Conservation (phyloP, 768 basidiomycete species). For the Arthromyces matolae region DNA sequence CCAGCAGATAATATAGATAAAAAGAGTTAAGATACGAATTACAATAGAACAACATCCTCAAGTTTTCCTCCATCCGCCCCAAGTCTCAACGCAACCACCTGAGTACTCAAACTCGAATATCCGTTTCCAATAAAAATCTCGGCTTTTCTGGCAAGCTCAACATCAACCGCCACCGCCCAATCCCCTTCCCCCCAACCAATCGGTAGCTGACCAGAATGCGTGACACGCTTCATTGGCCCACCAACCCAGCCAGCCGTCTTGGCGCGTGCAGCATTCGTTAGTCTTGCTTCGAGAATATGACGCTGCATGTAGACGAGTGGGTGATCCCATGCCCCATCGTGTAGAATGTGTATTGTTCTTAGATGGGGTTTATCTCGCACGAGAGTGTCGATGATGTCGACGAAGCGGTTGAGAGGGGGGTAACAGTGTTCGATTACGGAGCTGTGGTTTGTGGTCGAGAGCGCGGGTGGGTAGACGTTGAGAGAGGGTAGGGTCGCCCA, state of each 20-base stretch:
- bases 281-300: constrained; percentile 34
- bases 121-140: constrained; percentile 46
- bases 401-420: constrained; percentile 37
- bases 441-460: constrained; percentile 31
- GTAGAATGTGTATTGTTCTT: constrained; percentile 38
- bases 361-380: constrained; percentile 33
- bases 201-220: constrained; percentile 37
- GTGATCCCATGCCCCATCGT: constrained; percentile 47
- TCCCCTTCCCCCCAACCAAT: constrained; percentile 37
- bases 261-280: constrained; percentile 34
- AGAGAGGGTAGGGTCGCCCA: constrained; percentile 45
- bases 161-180: constrained; percentile 42
- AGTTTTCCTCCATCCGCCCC: constrained; percentile 31
- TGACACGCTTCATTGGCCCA: constrained; percentile 40
- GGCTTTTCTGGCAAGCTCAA: constrained; percentile 41
- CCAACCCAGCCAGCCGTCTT: constrained; percentile 31
- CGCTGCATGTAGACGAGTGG: constrained; percentile 39
- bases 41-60: constrained; percentile 35
- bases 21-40: too few relatives aligned
- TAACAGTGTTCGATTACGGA: constrained; percentile 44
- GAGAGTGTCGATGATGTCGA: constrained; percentile 35
- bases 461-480: constrained; percentile 29
- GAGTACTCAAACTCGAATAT: constrained; percentile 44
- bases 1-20: too few relatives aligned
- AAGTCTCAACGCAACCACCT: constrained; percentile 40